phyloP scores from a whole-genome alignment of 2,329 filamentous ascomycete genomes.

The Paramyrothecium roridum region DNA sequence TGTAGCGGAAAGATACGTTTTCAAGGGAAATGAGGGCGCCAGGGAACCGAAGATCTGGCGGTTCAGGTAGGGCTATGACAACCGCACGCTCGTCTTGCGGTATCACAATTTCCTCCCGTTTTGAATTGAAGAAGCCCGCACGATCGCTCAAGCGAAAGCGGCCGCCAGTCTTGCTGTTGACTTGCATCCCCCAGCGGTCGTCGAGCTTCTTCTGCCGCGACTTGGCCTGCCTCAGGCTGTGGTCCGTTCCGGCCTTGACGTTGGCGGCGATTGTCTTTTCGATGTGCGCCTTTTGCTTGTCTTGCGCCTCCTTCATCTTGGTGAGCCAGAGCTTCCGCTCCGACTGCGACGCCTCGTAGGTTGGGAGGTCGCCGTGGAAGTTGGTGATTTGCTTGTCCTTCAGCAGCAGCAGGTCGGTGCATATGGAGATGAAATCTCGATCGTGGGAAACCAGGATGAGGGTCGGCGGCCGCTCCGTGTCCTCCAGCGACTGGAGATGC shows the following conservation, averaged over 20 bases:
- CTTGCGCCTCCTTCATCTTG: constrained; percentile 78
- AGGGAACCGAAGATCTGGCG: constrained; percentile 70
- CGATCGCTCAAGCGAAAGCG: constrained; percentile 81
- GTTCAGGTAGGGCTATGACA: constrained; percentile 56
- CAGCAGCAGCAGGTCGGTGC: constrained; percentile 75
- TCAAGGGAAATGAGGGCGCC: constrained; percentile 72
- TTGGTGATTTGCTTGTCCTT: constrained; percentile 68
- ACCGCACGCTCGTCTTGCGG: constrained; percentile 60
- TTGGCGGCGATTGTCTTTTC: constrained; percentile 74
- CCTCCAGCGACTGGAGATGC: constrained; percentile 59
- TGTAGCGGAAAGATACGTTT: constrained; percentile 64
- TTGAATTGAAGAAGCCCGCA: constrained; percentile 55
- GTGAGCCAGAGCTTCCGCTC: constrained; percentile 66
- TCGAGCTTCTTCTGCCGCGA: constrained; percentile 82
- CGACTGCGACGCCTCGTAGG: constrained; percentile 66
- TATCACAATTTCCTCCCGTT: constrained; percentile 68
- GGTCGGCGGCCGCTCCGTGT: constrained; percentile 55
- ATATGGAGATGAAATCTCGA: constrained; percentile 72
- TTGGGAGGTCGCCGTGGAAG: constrained; percentile 71
- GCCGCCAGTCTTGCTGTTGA: constrained; percentile 61
- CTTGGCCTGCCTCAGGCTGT: constrained; percentile 82
- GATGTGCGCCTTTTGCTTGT: constrained; percentile 77
- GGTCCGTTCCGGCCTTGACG: constrained; percentile 75
- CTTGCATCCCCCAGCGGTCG: constrained; percentile 74
- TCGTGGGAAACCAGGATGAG: constrained; percentile 82